Evolutionary conservation across 192 early-diverging fungal genomes (phyloP).

Genomic region (Linnemannia zychae): DNA sequence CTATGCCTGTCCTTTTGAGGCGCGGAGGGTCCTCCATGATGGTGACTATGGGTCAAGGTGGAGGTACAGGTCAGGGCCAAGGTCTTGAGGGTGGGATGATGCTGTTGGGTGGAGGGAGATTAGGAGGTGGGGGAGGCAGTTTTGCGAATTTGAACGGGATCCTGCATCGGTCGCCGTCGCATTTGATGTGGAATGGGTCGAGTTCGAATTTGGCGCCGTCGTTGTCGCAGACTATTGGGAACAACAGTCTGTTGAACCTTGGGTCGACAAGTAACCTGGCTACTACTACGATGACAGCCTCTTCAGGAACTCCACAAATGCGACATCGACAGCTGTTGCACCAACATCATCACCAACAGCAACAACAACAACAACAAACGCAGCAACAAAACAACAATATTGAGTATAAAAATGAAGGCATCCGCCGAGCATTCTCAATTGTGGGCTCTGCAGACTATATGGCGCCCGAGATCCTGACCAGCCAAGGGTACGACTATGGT

Average conservation of each 20-base stretch:
- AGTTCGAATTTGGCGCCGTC: conserved; percentile 10
- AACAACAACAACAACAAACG: background rate
- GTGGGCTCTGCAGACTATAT: conserved; percentile 92
- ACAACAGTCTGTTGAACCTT: conserved; percentile 41
- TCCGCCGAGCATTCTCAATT: conserved; percentile 77
- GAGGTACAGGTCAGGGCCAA: background rate
- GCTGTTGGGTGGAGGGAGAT: background rate
- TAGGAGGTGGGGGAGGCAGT: conserved; percentile 39
- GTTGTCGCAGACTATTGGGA: background rate
- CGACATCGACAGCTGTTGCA: background rate
- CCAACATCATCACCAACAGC: background rate
- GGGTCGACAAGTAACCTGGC: background rate
- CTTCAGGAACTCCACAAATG: background rate
- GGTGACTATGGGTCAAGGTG: background rate
- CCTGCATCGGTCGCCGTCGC: conserved; percentile 39
- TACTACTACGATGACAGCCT: no score
- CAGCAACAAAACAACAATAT: background rate
- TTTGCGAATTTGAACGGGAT: conserved; percentile 48
- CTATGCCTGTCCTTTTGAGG: conserved; percentile 20
- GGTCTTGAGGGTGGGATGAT: conserved; percentile 5
- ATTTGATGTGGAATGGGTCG: conserved; percentile 35
- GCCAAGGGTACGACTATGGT: conserved; percentile 74
- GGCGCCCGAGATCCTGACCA: conserved; percentile 85
- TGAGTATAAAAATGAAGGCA: conserved; percentile 61
- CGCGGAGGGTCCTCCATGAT: conserved; percentile 39